Evolutionary conservation across 2,329 filamentous ascomycete species (phyloP), one percentile per base, ranked within the genome.

Genomic region (Xylariaceae sp.): DNA sequence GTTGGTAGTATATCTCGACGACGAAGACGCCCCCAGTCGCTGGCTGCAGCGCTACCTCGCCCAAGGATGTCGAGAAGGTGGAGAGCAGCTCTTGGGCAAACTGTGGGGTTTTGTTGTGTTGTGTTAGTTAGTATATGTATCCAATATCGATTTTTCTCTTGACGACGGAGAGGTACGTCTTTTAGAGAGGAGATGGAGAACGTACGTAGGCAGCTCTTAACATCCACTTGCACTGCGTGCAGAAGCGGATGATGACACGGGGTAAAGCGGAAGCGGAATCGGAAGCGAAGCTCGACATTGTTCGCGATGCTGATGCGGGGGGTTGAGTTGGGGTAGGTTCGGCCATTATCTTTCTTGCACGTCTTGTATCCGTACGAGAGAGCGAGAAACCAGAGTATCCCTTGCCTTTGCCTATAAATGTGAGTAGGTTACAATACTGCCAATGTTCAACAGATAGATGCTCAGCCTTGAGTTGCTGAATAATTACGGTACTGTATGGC

Each of bases 141-240:
- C n/a, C n/a, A n/a, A n/a, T n/a, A n/a, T n/a, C n/a, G n/a, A n/a
- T n/a, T n/a, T n/a, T n/a, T n/a, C n/a, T n/a, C n/a, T n/a, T n/a
- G n/a, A n/a, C n/a, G 31, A 16, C 9, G 16, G 31, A 32, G 21
- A 24, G 21, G 21, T 24, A 11, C n/a, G n/a, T n/a, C n/a, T n/a
- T n/a, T n/a, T 7, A 24, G 21, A 24, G 11, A 24, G 21, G 11
- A 24, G 11, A 24, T 7, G 11, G 21, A 24, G 21, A 24, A 64
- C 75, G 52, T 75, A 90, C 87, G 63, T 92, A 94, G 51, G 87
- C 85, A 24, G 88, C 87, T 44, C 88, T 70, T 9, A 94, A 67
- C 76, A 92, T 86, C 88, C 88, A 94, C 67, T 86, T 85, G 65
- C 88, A 96, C 66, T 95, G 88, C 1, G 87, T 95, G 67, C 89